Conservation (phyloP, 2,329 filamentous ascomycete genomes). For the Tolypocladium album region DNA sequence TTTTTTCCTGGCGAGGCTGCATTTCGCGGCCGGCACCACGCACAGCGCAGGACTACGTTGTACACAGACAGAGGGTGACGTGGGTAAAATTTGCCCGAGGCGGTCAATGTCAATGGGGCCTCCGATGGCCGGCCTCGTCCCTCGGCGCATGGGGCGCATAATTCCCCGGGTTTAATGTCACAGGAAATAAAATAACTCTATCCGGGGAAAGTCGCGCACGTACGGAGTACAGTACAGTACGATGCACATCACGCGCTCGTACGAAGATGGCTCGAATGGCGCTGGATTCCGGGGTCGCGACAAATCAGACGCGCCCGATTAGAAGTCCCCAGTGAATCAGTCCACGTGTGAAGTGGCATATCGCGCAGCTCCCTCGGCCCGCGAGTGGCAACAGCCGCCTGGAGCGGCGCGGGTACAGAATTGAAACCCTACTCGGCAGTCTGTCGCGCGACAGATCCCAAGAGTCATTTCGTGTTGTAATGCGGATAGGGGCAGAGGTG, state of each 20-base stretch:
- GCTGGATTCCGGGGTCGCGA: not conserved
- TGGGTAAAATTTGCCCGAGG: not conserved
- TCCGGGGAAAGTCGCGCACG: not conserved
- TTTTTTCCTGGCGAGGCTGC: no score
- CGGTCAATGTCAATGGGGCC: not conserved
- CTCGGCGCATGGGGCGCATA: not conserved
- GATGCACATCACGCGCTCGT: not conserved
- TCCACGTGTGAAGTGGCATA: not conserved
- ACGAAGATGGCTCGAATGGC: not conserved
- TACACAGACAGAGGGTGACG: not conserved
- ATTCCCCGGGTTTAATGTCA: not conserved
- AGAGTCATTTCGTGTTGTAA: not conserved
- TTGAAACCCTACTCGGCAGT: not conserved
- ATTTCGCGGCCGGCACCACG: not conserved
- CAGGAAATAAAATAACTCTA: not conserved
- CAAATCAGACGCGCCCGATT: not conserved
- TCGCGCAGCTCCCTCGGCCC: not conserved
- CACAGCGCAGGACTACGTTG: not conserved
- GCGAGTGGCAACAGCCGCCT: not conserved
- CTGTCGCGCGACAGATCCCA: not conserved
- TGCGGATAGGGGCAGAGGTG: not conserved
- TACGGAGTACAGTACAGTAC: no score
- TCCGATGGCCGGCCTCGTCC: not conserved
- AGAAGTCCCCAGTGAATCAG: not conserved
- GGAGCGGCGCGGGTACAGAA: not conserved